Percentiles rank a stretch among this genome's conserved stretches.
Evolutionary conservation across 768 basidiomycete species (phyloP).

Genomic region (Clavulina sp.): DNA sequence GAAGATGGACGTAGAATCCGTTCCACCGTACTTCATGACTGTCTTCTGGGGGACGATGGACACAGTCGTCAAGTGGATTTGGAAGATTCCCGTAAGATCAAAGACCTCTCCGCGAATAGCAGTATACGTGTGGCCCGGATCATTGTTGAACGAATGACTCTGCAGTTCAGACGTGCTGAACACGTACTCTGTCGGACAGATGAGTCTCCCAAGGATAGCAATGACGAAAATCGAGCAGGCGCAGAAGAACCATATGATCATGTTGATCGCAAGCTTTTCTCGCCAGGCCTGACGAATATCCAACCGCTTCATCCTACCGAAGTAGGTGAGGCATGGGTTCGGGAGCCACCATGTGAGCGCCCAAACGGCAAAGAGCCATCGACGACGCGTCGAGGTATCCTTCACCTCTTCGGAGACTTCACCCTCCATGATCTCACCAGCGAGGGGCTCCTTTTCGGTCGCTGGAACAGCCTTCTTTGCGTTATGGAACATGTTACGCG

Average conservation of each 20-base stretch:
- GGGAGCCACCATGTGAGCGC: slow-evolving; percentile 88
- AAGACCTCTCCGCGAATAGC: slow-evolving; percentile 90
- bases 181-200: slow-evolving; percentile 90
- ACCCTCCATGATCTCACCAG: slow-evolving; percentile 72
- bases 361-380: slow-evolving; percentile 83
- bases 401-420: slow-evolving; percentile 79
- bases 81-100: slow-evolving; percentile 53
- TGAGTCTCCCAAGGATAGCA: slow-evolving; percentile 66
- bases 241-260: slow-evolving; percentile 92
- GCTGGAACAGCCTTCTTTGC: slow-evolving; percentile 43
- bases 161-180: slow-evolving; percentile 64
- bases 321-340: slow-evolving; percentile 39
- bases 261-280: slow-evolving; percentile 86
- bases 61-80: slow-evolving; percentile 48
- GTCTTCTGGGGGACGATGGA: slow-evolving; percentile 57
- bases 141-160: slow-evolving; percentile 35
- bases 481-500: slow-evolving; percentile 87
- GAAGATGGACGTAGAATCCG: slow-evolving; percentile 58
- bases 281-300: slow-evolving; percentile 95
- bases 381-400: slow-evolving; percentile 59
- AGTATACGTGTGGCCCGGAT: slow-evolving; percentile 33
- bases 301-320: slow-evolving; percentile 85
- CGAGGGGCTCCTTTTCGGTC: slow-evolving; percentile 63
- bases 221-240: slow-evolving; percentile 85
- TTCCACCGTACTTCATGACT: slow-evolving; percentile 71